phyloP scores from a whole-genome alignment of 495 filamentous ascomycete species.

The Hypoxylon perforatum region DNA sequence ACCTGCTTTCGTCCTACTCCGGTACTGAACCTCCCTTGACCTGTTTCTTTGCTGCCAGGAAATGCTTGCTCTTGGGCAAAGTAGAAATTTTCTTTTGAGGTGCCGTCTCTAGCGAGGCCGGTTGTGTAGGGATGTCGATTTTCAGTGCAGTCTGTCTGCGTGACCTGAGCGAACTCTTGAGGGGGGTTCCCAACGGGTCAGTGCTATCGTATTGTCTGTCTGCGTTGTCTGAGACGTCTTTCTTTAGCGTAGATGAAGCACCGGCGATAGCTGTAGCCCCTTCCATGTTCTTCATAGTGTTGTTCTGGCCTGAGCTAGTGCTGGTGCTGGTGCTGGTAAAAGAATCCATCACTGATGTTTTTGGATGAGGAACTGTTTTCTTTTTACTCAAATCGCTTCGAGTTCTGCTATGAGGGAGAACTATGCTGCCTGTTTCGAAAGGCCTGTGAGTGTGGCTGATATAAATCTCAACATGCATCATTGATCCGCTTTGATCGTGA shows the following conservation, averaged over 20 bases:
- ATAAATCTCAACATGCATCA: neutral
- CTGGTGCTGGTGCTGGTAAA: neutral
- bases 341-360: neutral
- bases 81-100: neutral
- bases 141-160: neutral
- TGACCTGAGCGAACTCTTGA: neutral
- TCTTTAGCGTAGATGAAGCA: neutral
- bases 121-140: neutral
- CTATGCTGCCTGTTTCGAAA: neutral
- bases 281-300: neutral
- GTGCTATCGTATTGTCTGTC: neutral
- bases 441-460: neutral
- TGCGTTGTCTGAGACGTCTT: neutral
- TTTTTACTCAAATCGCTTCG: neutral
- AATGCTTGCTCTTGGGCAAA: neutral
- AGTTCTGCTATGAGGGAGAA: neutral
- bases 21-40: neutral
- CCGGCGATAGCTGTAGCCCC: neutral
- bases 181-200: neutral
- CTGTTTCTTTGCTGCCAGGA: neutral
- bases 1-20: neutral
- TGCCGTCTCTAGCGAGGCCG: neutral
- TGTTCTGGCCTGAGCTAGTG: neutral
- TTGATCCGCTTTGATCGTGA: neutral
- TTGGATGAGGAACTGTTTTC: slow-evolving; percentile 4